A percentile compares a stretch with the other conserved stretches of the same genome.
phyloP scores from a whole-genome alignment of 164 flowering plant species.

The Liquidambar formosana region DNA sequence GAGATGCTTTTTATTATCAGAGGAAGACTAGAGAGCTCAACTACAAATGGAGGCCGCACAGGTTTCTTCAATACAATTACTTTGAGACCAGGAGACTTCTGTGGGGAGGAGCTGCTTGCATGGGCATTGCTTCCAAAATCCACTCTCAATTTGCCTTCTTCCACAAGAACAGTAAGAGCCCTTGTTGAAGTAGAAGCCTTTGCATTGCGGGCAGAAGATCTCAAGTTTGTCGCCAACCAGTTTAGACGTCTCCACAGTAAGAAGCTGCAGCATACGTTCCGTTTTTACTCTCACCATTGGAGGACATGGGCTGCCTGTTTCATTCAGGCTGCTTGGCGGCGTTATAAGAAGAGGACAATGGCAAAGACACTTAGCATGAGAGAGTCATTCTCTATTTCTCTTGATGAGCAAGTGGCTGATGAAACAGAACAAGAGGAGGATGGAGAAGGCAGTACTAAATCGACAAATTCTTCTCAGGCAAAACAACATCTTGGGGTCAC shows the following conservation, averaged over 20 bases:
- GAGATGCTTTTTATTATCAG: constrained; percentile 69
- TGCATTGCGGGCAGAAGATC: constrained; percentile 60
- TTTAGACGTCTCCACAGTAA: constrained; percentile 70
- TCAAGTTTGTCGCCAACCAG: constrained; percentile 64
- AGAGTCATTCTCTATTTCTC: constrained; percentile 34
- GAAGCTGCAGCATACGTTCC: constrained; percentile 65
- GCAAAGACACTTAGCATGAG: constrained; percentile 33
- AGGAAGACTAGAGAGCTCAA: constrained; percentile 62
- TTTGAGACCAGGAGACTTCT: constrained; percentile 60
- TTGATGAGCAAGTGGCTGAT: constrained; percentile 10
- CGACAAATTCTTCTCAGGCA: constrained; percentile 24
- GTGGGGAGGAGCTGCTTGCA: constrained; percentile 68
- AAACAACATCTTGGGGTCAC: constrained; percentile 42
- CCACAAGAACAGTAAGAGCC: constrained; percentile 63
- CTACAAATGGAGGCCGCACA: constrained; percentile 64
- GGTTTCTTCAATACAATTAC: constrained; percentile 70
- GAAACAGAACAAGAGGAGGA: constrained; percentile 24
- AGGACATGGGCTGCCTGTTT: constrained; percentile 75
- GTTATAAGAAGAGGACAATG: constrained; percentile 44
- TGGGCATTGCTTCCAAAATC: constrained; percentile 71
- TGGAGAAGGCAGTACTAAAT: not conserved
- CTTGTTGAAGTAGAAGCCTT: constrained; percentile 65
- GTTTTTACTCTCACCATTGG: constrained; percentile 72
- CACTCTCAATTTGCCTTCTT: constrained; percentile 48
- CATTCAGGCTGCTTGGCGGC: constrained; percentile 68